Conservation (phyloP, 306 rosid genomes). For the Cucurbita ficifolia region DNA sequence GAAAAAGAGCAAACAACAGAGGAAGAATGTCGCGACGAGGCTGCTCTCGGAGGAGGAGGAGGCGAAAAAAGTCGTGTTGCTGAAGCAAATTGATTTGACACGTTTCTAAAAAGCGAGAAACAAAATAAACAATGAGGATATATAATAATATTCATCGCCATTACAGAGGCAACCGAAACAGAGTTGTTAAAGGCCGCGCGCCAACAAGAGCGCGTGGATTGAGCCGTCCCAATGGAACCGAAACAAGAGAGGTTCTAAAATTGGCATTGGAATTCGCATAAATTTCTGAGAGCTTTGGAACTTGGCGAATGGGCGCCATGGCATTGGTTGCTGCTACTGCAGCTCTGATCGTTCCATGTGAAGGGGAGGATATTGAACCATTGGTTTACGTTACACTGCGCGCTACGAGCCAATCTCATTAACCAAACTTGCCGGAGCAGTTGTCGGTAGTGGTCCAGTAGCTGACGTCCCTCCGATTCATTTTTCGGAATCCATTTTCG, state of each 20-base stretch:
- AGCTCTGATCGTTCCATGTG: neutral
- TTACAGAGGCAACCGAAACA: neutral
- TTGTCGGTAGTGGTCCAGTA: neutral
- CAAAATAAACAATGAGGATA: neutral
- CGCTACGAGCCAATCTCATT: neutral
- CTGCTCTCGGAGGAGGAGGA: neutral
- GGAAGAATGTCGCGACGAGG: neutral
- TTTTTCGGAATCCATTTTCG: neutral
- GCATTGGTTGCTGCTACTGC: neutral
- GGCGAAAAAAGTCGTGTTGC: neutral
- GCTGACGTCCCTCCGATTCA: too few species aligned
- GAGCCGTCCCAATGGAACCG: neutral
- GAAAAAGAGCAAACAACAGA: slow-evolving; percentile 16
- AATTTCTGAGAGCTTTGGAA: neutral
- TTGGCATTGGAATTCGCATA: neutral
- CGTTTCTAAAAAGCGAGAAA: neutral
- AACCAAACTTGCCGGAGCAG: neutral
- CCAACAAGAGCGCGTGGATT: neutral
- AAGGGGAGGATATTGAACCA: neutral
- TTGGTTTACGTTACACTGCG: neutral
- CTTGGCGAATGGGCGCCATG: neutral
- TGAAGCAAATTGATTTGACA: neutral
- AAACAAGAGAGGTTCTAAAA: neutral
- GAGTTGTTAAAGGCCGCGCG: neutral
- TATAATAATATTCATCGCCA: neutral